phyloP scores from a whole-genome alignment of 176 grass and related monocot species.

The Oryza rufipogon region DNA sequence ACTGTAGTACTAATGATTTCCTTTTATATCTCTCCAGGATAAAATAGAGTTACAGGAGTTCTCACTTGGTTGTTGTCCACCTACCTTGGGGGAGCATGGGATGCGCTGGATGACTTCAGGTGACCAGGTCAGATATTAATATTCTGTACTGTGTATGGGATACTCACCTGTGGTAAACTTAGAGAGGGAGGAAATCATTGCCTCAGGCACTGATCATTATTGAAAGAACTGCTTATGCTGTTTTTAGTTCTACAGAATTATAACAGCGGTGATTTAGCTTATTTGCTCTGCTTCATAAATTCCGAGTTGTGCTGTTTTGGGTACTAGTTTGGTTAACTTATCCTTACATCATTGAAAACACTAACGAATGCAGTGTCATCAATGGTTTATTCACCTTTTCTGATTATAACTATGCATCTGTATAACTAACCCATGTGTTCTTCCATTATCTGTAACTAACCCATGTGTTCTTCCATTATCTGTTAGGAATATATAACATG shows the following conservation, averaged over 20 bases:
- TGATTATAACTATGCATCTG: slow-evolving; percentile 10
- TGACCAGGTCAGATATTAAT: slow-evolving; percentile 62
- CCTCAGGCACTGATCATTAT: background rate
- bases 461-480: background rate
- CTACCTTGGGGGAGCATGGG: slow-evolving; percentile 77
- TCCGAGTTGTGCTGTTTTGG: background rate
- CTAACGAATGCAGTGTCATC: slow-evolving; percentile 13
- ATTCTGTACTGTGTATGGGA: slow-evolving; percentile 15
- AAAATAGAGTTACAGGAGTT: slow-evolving; percentile 97
- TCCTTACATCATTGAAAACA: background rate
- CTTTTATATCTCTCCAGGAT: slow-evolving; percentile 59
- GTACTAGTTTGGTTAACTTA: slow-evolving; percentile 20
- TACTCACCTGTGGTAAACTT: slow-evolving; percentile 11
- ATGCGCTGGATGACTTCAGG: slow-evolving; percentile 83
- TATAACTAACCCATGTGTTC: background rate
- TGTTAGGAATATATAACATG: background rate
- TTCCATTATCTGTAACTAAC: background rate
- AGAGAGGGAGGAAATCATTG: slow-evolving; percentile 12
- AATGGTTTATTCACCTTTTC: background rate
- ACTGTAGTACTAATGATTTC: slow-evolving; percentile 32
- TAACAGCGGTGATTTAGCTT: background rate
- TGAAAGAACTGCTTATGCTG: background rate
- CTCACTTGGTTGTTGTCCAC: slow-evolving; percentile 78
- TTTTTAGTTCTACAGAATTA: slow-evolving; percentile 25
- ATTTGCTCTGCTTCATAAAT: slow-evolving; percentile 1